These are phyloP conservation scores for Colletotrichum spinosum DNA, from an alignment of 2,329 filamentous ascomycete genomes.

Conservation along the genomic window DNA sequence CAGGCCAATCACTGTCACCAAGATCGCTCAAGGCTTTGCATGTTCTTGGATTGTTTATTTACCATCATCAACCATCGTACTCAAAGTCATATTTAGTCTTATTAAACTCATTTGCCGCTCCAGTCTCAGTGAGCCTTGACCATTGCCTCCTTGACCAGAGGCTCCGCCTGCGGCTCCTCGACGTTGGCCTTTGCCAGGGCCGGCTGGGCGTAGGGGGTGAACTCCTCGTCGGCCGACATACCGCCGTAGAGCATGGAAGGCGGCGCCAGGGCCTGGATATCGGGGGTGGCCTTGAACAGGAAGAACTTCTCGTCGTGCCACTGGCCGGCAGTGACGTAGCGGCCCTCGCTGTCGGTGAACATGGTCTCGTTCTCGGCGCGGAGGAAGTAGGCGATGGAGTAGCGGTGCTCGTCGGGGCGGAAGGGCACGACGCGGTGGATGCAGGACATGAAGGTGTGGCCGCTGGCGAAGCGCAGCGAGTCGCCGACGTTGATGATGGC, in stretches of 20 bases:
- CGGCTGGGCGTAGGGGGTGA: conserved; percentile 31
- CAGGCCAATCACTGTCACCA: too few relatives aligned
- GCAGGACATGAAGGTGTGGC: conserved; percentile 65
- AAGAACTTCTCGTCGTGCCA: conserved; percentile 64
- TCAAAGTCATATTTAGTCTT: background rate
- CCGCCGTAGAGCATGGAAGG: conserved; percentile 61
- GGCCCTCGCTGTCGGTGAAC: conserved; percentile 66
- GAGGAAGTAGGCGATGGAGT: conserved; percentile 70
- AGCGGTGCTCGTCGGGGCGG: conserved; percentile 55
- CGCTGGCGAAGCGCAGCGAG: conserved; percentile 66
- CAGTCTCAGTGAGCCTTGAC: conserved; percentile 27
- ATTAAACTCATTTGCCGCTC: background rate
- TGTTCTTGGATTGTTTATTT: background rate
- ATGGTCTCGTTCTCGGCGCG: conserved; percentile 67
- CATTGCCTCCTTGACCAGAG: conserved; percentile 26
- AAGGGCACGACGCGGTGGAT: conserved; percentile 69
- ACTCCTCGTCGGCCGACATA: conserved; percentile 49
- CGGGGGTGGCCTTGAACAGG: conserved; percentile 35
- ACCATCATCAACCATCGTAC: background rate
- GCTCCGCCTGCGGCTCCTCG: conserved; percentile 26
- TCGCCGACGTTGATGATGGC: conserved; percentile 71
- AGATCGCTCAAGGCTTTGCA: background rate
- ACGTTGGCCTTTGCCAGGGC: conserved; percentile 25
- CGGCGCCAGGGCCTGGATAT: conserved; percentile 58
- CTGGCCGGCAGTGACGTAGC: conserved; percentile 63